phyloP scores from a whole-genome alignment of 768 basidiomycete species.

The Trametes maxima region DNA sequence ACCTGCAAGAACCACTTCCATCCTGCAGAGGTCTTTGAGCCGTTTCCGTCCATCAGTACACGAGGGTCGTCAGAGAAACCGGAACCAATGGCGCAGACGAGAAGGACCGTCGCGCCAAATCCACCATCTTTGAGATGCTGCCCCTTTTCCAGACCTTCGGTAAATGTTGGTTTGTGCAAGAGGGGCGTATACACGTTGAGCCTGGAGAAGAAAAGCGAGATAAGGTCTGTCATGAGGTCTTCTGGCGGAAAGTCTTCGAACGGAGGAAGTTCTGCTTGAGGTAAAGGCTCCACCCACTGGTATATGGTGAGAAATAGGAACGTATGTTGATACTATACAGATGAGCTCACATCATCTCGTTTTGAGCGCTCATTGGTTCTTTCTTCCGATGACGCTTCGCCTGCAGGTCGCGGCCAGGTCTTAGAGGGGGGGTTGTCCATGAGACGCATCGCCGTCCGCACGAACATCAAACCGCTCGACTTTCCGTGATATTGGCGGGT shows the following conservation, averaged over 20 bases:
- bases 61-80: conserved; percentile 47
- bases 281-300: background rate
- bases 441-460: background rate
- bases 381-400: no score
- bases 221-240: background rate
- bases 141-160: conserved; percentile 35
- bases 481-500: background rate
- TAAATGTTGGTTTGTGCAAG: conserved; percentile 47
- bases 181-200: conserved; percentile 39
- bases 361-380: no score
- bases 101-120: conserved; percentile 54
- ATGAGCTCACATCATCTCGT: no score
- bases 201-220: background rate
- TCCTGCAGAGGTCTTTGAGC: conserved; percentile 35
- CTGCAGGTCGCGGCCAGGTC: no score
- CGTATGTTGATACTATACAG: no score
- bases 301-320: no score
- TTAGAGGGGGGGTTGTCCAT: background rate
- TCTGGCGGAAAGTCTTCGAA: background rate
- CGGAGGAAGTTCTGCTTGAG: background rate
- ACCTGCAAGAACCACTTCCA: conserved; percentile 48
- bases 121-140: conserved; percentile 40
- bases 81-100: conserved; percentile 55
- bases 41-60: conserved; percentile 32
- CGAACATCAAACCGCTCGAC: background rate